Conservation (phyloP, 441 rosid genomes). For the Brassica balearica region DNA sequence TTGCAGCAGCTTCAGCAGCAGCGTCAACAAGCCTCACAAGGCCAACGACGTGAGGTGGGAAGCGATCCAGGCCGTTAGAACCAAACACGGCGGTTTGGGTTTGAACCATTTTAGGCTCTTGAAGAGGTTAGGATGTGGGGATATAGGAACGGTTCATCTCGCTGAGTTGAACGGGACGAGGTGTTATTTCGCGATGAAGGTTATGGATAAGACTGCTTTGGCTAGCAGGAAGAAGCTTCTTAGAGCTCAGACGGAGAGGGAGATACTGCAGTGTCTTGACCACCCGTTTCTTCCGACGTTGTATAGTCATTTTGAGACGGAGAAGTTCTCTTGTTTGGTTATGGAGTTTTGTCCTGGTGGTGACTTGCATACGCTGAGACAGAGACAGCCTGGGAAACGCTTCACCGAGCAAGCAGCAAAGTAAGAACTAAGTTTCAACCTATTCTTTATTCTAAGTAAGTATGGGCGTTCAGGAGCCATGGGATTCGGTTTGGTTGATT, state of each 20-base stretch:
- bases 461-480: too few species aligned
- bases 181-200: slow-evolving; percentile 83
- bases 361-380: slow-evolving; percentile 79
- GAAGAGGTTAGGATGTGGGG: slow-evolving; percentile 83
- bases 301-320: slow-evolving; percentile 72
- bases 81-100: slow-evolving; percentile 65
- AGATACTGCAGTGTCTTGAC: slow-evolving; percentile 74
- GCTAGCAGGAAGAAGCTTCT: slow-evolving; percentile 80
- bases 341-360: slow-evolving; percentile 88
- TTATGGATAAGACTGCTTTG: slow-evolving; percentile 79
- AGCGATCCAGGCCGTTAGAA: slow-evolving; percentile 74
- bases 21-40: slow-evolving; percentile 76
- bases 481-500: too few species aligned
- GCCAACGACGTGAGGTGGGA: slow-evolving; percentile 81
- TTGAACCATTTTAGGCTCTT: slow-evolving; percentile 73
- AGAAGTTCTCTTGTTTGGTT: slow-evolving; percentile 71
- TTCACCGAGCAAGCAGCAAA: slow-evolving; percentile 83
- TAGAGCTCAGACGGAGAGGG: slow-evolving; percentile 85
- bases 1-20: slow-evolving; percentile 76
- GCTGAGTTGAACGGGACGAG: slow-evolving; percentile 76
- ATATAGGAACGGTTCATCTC: slow-evolving; percentile 82
- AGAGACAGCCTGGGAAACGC: slow-evolving; percentile 77
- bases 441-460: neutral
- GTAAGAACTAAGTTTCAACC: slow-evolving; percentile 40
- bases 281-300: slow-evolving; percentile 85